These are phyloP conservation scores for Hymenoscyphus scutula DNA, from an alignment of 2,329 filamentous ascomycete genomes.

Conservation along the genomic window DNA sequence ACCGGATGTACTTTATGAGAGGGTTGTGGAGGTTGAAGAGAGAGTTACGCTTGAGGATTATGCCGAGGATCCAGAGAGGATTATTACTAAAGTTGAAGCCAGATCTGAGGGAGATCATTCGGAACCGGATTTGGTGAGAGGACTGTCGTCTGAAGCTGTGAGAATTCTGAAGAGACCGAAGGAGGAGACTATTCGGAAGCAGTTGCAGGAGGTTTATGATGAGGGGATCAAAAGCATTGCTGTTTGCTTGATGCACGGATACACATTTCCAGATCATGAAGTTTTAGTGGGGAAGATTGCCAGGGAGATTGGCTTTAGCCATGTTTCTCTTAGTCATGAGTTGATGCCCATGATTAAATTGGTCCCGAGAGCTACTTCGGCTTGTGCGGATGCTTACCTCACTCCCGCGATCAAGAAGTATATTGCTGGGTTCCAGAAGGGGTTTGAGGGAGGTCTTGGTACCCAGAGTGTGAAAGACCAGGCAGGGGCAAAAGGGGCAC, in stretches of 20 bases:
- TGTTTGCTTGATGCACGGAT: slow-evolving; percentile 67
- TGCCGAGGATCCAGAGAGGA: slow-evolving; percentile 56
- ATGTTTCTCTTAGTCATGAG: slow-evolving; percentile 63
- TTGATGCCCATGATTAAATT: slow-evolving; percentile 72
- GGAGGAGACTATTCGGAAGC: slow-evolving; percentile 37
- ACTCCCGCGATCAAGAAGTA: slow-evolving; percentile 68
- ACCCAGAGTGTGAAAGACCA: slow-evolving; percentile 46
- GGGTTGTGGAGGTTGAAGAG: slow-evolving; percentile 69
- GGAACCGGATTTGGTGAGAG: slow-evolving; percentile 34
- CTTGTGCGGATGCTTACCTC: slow-evolving; percentile 67
- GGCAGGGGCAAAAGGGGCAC: slow-evolving; percentile 51
- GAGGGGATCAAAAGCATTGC: slow-evolving; percentile 61
- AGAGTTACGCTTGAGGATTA: slow-evolving; percentile 71
- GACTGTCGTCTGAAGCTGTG: slow-evolving; percentile 25
- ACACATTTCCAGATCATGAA: slow-evolving; percentile 66
- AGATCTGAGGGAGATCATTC: slow-evolving; percentile 34
- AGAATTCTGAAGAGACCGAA: slow-evolving; percentile 45
- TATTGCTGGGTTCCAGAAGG: slow-evolving; percentile 61
- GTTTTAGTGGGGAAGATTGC: slow-evolving; percentile 59
- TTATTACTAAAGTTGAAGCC: slow-evolving; percentile 10
- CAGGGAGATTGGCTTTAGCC: slow-evolving; percentile 61
- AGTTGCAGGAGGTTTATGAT: slow-evolving; percentile 57
- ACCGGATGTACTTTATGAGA: slow-evolving; percentile 64
- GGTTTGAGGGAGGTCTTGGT: slow-evolving; percentile 52
- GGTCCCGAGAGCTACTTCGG: slow-evolving; percentile 62